A percentile compares a stretch with the other conserved stretches of the same genome.
phyloP scores from a whole-genome alignment of 345 rosid genomes.

The Salix udensis region DNA sequence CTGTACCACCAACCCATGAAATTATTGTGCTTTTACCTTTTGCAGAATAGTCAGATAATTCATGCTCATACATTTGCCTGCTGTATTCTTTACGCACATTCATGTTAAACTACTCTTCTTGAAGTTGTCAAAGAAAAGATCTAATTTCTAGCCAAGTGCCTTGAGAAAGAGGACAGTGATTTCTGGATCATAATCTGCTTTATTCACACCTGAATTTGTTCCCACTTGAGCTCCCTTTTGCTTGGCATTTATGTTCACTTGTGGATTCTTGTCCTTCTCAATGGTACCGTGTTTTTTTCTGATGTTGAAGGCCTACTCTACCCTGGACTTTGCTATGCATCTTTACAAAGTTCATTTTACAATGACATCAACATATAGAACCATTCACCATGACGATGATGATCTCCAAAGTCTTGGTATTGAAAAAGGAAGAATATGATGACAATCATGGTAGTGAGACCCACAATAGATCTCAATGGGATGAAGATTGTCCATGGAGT shows the following conservation, averaged over 20 bases:
- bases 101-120: background rate
- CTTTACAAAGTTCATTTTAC: slow-evolving; percentile 63
- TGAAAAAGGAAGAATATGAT: slow-evolving; percentile 46
- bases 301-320: slow-evolving; percentile 68
- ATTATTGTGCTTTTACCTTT: background rate
- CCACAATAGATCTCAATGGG: slow-evolving; percentile 66
- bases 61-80: background rate
- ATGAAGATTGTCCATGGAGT: slow-evolving; percentile 98
- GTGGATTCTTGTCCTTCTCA: background rate
- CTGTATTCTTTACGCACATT: background rate
- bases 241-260: slow-evolving; percentile 5
- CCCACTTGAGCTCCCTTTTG: background rate
- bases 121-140: background rate
- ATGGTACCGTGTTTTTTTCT: slow-evolving; percentile 15
- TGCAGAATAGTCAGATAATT: background rate
- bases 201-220: slow-evolving; percentile 1
- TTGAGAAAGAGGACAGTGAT: background rate
- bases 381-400: slow-evolving; percentile 61
- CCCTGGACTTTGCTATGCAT: slow-evolving; percentile 65
- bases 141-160: background rate
- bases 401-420: slow-evolving; percentile 45
- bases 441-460: slow-evolving; percentile 43
- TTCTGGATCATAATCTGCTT: background rate
- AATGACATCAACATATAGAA: slow-evolving; percentile 88
- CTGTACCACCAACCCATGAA: background rate